These are phyloP conservation scores for Mycena amicta DNA, from an alignment of 768 basidiomycete genomes.

Conservation along the genomic window DNA sequence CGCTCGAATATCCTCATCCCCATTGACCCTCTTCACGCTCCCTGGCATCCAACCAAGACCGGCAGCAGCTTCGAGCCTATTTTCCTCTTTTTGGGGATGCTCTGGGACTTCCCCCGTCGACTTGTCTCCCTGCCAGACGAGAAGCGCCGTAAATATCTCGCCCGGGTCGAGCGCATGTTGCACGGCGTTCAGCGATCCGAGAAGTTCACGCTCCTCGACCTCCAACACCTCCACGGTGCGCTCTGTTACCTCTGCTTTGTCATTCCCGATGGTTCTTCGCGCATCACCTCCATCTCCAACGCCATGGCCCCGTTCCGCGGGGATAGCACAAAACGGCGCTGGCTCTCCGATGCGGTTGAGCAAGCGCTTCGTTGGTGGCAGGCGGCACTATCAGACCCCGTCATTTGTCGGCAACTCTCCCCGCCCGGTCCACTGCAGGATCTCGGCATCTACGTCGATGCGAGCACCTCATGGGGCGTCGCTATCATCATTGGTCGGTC, in stretches of 20 bases:
- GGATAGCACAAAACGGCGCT: neutral
- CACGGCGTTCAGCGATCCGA: neutral
- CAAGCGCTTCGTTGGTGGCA: constrained; percentile 39
- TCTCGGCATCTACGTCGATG: constrained; percentile 36
- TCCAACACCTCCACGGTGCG: constrained; percentile 11
- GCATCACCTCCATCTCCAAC: constrained; percentile 8
- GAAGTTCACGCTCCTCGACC: neutral
- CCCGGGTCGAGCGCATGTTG: neutral
- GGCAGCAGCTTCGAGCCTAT: constrained; percentile 20
- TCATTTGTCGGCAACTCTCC: constrained; percentile 15
- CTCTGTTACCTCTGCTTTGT: constrained; percentile 11
- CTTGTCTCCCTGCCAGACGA: constrained; percentile 28
- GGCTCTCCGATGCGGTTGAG: constrained; percentile 25
- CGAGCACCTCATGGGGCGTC: constrained; percentile 43
- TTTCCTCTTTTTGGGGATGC: constrained; percentile 31
- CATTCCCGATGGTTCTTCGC: neutral
- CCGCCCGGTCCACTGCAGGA: constrained; percentile 8
- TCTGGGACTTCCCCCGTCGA: constrained; percentile 30
- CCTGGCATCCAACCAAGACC: constrained; percentile 29
- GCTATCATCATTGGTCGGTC: constrained; percentile 29
- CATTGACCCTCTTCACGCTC: constrained; percentile 22
- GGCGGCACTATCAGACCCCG: neutral
- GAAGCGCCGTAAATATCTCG: constrained; percentile 30
- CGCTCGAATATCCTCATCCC: constrained; percentile 3
- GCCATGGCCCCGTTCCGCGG: neutral